These are phyloP conservation scores for Trametes punicea DNA, from an alignment of 768 basidiomycete species.

Conservation along the genomic window DNA sequence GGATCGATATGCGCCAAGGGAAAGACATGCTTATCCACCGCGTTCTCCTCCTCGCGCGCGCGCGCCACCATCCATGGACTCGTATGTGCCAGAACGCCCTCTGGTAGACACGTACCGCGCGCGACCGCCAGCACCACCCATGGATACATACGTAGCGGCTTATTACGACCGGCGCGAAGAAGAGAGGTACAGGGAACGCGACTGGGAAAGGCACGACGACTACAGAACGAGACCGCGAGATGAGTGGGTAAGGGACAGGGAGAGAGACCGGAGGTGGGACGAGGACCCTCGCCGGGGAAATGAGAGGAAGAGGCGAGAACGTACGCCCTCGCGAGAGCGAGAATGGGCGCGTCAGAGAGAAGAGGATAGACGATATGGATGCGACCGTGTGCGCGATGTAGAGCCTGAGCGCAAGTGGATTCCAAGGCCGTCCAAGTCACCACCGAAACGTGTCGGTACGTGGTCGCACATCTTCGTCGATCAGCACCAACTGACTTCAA, in stretches of 20 bases:
- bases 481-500: neutral
- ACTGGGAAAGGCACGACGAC: conserved; percentile 23
- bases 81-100: conserved; percentile 21
- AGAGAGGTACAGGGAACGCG: conserved; percentile 20
- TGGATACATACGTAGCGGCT: conserved; percentile 15
- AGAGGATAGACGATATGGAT: conserved; percentile 13
- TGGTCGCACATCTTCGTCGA: neutral
- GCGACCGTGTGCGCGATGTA: conserved; percentile 12
- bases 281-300: conserved; percentile 3
- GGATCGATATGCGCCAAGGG: conserved; percentile 15
- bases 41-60: conserved; percentile 23
- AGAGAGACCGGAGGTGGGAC: conserved; percentile 3
- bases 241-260: conserved; percentile 8
- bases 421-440: conserved; percentile 22
- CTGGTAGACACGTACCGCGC: conserved; percentile 11
- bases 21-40: conserved; percentile 22
- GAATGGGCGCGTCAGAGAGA: conserved; percentile 6
- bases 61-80: conserved; percentile 18
- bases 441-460: conserved; percentile 26
- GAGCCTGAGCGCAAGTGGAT: conserved; percentile 22
- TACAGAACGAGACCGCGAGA: conserved; percentile 14
- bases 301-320: conserved; percentile 1
- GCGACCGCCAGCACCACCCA: conserved; percentile 9
- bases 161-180: conserved; percentile 24
- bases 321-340: conserved; percentile 1